Percentiles rank a stretch among this genome's conserved stretches.
Evolutionary conservation across 345 rosid species (phyloP).

Genomic region (Citrus sp.): DNA sequence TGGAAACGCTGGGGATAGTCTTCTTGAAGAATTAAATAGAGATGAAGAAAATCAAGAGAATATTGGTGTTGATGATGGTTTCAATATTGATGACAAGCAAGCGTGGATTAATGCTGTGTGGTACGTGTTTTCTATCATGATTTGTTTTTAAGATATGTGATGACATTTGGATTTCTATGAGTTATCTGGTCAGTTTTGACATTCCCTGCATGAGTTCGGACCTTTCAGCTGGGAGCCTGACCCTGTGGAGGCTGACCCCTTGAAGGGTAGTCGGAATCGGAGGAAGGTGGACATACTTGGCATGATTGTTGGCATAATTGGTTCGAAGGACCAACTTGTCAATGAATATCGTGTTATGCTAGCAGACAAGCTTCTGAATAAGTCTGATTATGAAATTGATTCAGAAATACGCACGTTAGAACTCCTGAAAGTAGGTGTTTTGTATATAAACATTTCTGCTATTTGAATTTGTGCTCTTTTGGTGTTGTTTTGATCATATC

Average conservation of each 20-base stretch:
- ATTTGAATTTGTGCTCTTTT: slow-evolving; percentile 5
- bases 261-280: slow-evolving; percentile 72
- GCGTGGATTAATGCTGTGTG: slow-evolving; percentile 76
- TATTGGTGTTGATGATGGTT: slow-evolving; percentile 64
- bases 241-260: slow-evolving; percentile 88
- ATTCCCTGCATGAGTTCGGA: slow-evolving; percentile 16
- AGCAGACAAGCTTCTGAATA: slow-evolving; percentile 95
- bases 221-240: slow-evolving; percentile 96
- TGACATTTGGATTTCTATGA: neutral
- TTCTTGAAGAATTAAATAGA: slow-evolving; percentile 93
- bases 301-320: slow-evolving; percentile 92
- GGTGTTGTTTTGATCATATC: slow-evolving; percentile 1
- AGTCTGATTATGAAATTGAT: slow-evolving; percentile 92
- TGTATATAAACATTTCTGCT: neutral
- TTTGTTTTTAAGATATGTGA: neutral
- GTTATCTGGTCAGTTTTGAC: slow-evolving; percentile 15
- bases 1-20: slow-evolving; percentile 88
- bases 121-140: slow-evolving; percentile 27
- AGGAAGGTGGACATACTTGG: slow-evolving; percentile 91
- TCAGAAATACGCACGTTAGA: slow-evolving; percentile 91
- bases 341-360: slow-evolving; percentile 95
- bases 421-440: slow-evolving; percentile 77
- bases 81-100: slow-evolving; percentile 82
- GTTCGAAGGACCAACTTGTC: slow-evolving; percentile 92
- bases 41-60: slow-evolving; percentile 88